phyloP scores from a whole-genome alignment of 2,329 filamentous ascomycete species.

The Lithohypha guttulata region DNA sequence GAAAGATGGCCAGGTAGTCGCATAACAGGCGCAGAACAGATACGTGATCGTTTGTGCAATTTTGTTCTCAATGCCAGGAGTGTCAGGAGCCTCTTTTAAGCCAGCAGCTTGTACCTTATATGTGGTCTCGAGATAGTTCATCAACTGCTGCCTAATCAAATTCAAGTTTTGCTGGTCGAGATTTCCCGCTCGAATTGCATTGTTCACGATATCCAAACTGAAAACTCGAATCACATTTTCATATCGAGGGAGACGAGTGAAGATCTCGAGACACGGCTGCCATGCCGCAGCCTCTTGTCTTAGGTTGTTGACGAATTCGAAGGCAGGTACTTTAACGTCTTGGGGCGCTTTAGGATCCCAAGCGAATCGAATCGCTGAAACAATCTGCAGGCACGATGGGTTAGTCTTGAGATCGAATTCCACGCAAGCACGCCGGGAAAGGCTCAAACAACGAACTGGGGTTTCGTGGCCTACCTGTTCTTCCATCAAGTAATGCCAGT shows the following conservation, averaged over 20 bases:
- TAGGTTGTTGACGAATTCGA: conserved; percentile 54
- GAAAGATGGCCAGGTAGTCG: conserved; percentile 75
- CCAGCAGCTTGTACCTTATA: conserved; percentile 39
- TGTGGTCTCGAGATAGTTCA: conserved; percentile 66
- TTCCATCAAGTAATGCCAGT: conserved; percentile 23
- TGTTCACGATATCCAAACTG: conserved; percentile 86
- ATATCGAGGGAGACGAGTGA: conserved; percentile 63
- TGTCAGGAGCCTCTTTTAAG: conserved; percentile 51
- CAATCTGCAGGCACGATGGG: conserved; percentile 26
- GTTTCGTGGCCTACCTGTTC: conserved; percentile 16
- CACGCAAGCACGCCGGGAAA: conserved; percentile 24
- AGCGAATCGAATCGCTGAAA: conserved; percentile 74
- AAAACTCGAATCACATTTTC: conserved; percentile 81
- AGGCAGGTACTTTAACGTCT: conserved; percentile 64
- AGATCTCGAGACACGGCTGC: conserved; percentile 80
- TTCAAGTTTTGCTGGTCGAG: conserved; percentile 62
- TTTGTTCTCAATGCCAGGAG: conserved; percentile 80
- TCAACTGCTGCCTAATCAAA: conserved; percentile 68
- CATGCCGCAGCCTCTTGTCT: conserved; percentile 74
- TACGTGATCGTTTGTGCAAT: conserved; percentile 91
- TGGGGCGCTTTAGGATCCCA: conserved; percentile 70
- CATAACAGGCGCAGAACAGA: conserved; percentile 80
- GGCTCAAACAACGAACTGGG: not conserved
- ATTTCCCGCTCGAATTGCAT: conserved; percentile 69
- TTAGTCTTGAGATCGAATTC: conserved; percentile 36